Base-by-base conservation (phyloP, 495 filamentous ascomycete species). In the Penicillium roqueforti region DNA sequence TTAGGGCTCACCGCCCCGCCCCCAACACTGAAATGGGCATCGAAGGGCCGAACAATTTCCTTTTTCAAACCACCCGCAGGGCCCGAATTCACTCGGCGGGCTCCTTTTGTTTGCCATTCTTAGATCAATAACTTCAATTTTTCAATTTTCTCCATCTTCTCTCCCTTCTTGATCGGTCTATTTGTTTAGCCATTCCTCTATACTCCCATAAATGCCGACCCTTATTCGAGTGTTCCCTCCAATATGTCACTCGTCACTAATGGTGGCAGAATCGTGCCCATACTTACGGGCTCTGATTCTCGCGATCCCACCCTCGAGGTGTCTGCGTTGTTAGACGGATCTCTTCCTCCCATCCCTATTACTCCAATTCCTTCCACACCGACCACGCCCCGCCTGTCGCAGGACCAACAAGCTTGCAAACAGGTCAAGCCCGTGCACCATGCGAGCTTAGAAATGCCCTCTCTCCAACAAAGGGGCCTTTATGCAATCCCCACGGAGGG, bases 181-280 rank as follows among this genome's bases (percentile, higher is more conserved):
- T 51, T 18, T 42, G 31, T 34, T 47, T 37, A 8, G n/a, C 26
- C 22, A 32, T 38, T 44, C 44, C 48, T 36, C 44, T 32, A 40
- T 45, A n/a, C 50, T 36, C 32, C 39, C 42, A 61, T 72, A 67
- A 71, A 77, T 77, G 75, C 68, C 61, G 68, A 58, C 55, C 57
- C 53, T 56, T 68, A 60, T 59, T 68, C 59, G 64, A 57, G 65
- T 68, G 46, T 45, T 16, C n/a, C 26, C 48, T 53, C 59, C 67
- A 76, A 51, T 53, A 77, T 77, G 75, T 66, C 75, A 55, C 61
- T 69, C 46, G 52, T 68, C 58, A 63, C 60, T 45, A 70, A 74
- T 62, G 70, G 68, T 69, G 71, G 65, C 70, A 76, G 75, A 70
- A 76, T 77, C 54, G 73, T 77, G 65, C 75, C 75, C 56, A 71